Conservation (phyloP, 331 rosid species). For the Pyrus hybrid region DNA sequence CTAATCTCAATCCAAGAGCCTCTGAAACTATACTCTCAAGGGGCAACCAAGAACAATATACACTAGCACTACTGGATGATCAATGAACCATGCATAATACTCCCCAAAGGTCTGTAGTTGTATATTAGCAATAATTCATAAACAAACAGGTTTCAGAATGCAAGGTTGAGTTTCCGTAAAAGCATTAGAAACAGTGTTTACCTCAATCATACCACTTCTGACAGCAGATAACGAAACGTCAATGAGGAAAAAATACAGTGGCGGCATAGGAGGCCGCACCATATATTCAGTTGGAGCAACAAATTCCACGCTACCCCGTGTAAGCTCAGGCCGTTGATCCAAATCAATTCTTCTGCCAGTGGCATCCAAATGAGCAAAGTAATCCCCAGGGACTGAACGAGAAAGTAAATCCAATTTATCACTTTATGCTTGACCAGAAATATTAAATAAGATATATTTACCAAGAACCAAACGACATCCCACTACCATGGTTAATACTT, state of each 20-base stretch:
- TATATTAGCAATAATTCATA: neutral
- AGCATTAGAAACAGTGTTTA: conserved; percentile 18
- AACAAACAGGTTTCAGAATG: neutral
- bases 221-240: conserved; percentile 91
- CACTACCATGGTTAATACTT: neutral
- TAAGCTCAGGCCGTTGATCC: conserved; percentile 89
- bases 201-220: conserved; percentile 99
- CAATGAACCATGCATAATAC: neutral
- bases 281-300: conserved; percentile 98
- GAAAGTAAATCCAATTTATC: conserved; percentile 16
- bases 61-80: neutral
- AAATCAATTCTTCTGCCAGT: conserved; percentile 84
- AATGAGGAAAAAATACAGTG: conserved; percentile 89
- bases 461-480: conserved; percentile 1
- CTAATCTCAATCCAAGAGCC: neutral
- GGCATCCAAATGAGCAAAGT: conserved; percentile 87
- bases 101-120: neutral
- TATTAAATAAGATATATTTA: neutral
- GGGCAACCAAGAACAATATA: neutral
- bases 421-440: neutral
- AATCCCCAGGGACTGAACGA: conserved; percentile 81
- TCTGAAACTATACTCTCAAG: neutral
- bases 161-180: neutral
- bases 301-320: conserved; percentile 88
- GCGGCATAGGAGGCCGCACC: conserved; percentile 99